Conservation (phyloP, 345 rosid genomes). For the Fremontodendron californicum region DNA sequence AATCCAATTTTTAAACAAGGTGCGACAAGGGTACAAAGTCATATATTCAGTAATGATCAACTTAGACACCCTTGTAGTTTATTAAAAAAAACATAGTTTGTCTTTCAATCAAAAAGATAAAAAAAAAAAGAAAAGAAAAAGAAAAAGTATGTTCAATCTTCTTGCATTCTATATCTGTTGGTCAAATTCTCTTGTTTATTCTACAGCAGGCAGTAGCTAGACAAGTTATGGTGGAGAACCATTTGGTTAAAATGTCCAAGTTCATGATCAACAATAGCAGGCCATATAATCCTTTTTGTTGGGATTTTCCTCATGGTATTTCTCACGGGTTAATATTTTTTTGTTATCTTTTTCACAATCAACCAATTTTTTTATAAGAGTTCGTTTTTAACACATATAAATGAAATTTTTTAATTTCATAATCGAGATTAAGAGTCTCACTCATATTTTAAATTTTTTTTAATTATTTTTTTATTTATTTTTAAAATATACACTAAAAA, state of each 20-base stretch:
- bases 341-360: too few species aligned
- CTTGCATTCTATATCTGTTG: neutral
- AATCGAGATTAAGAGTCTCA: too few species aligned
- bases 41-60: neutral
- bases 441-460: too few species aligned
- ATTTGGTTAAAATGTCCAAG: neutral
- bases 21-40: too few species aligned
- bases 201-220: neutral
- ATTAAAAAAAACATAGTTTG: neutral
- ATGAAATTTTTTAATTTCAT: too few species aligned
- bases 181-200: neutral
- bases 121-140: neutral
- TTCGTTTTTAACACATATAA: too few species aligned
- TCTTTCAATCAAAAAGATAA: neutral
- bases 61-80: neutral
- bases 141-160: neutral
- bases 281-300: neutral
- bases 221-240: neutral
- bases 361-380: too few species aligned
- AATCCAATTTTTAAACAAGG: too few species aligned
- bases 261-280: neutral
- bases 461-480: too few species aligned
- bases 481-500: too few species aligned
- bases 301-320: neutral
- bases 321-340: neutral